A percentile compares a stretch with the other conserved stretches of the same genome.
phyloP scores from a whole-genome alignment of 306 rosid genomes.

The Fragaria vesca region DNA sequence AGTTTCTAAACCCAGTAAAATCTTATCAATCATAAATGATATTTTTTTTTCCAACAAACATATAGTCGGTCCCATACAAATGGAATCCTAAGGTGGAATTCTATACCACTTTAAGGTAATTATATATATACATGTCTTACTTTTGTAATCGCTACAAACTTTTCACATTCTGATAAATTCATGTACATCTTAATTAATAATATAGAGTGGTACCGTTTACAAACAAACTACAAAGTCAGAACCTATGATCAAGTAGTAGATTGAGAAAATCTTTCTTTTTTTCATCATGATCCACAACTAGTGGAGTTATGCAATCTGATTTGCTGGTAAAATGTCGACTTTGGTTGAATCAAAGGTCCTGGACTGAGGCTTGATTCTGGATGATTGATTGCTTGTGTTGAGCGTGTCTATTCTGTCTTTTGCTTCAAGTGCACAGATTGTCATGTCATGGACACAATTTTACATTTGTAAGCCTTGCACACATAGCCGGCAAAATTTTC shows the following conservation, averaged over 20 bases:
- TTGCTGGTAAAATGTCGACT: constrained; percentile 18
- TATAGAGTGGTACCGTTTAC: not conserved
- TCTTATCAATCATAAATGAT: not conserved
- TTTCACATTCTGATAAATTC: not conserved
- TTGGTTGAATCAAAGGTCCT: not conserved
- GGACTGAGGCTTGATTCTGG: not conserved
- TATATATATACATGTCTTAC: no score
- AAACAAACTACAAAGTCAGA: not conserved
- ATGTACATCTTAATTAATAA: not conserved
- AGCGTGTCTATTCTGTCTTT: not conserved
- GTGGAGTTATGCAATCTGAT: not conserved
- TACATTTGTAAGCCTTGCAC: constrained; percentile 54
- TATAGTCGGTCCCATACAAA: not conserved
- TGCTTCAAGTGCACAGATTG: constrained; percentile 34
- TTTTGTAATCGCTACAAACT: no score
- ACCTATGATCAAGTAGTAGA: not conserved
- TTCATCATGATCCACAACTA: not conserved
- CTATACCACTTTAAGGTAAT: no score
- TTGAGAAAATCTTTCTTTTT: not conserved
- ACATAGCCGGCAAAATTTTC: constrained; percentile 51
- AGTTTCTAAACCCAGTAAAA: not conserved
- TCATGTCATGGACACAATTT: constrained; percentile 45
- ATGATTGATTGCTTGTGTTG: not conserved
- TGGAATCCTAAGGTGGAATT: not conserved
- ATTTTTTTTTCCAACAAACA: not conserved